A percentile compares a stretch with the other conserved stretches of the same genome.
These are phyloP conservation scores for Candida methanosorbosa DNA, from an alignment of 805 yeast species.

Conservation along the genomic window DNA sequence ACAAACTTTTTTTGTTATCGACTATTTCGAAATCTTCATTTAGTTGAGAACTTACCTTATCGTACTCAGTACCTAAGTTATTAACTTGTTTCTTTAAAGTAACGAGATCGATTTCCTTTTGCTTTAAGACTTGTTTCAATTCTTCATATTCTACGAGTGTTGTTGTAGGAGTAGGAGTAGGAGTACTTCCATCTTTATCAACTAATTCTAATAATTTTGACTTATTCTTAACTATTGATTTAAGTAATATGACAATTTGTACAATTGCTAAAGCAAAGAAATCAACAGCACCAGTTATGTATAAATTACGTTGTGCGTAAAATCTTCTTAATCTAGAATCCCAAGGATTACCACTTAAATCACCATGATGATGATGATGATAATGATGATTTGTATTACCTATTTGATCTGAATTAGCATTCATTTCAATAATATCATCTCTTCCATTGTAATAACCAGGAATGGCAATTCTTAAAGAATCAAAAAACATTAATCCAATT, in stretches of 20 bases:
- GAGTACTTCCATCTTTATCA: too few species aligned
- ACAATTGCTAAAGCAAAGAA: constrained; percentile 36
- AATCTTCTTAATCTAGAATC: constrained; percentile 37
- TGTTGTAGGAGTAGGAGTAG: background rate
- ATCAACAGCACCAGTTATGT: constrained; percentile 45
- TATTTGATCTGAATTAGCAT: background rate
- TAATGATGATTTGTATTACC: constrained; percentile 1
- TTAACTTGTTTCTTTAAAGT: constrained; percentile 34
- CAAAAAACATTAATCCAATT: constrained; percentile 37
- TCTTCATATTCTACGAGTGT: constrained; percentile 12
- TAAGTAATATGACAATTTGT: constrained; percentile 34
- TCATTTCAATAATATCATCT: constrained; percentile 1
- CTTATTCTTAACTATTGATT: constrained; percentile 33
- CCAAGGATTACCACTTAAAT: constrained; percentile 18
- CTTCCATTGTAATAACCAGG: too few species aligned
- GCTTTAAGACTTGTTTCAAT: constrained; percentile 9
- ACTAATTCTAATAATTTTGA: constrained; percentile 10
- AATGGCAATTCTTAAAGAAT: constrained; percentile 26
- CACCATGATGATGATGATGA: constrained; percentile 1
- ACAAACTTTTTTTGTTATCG: too few species aligned
- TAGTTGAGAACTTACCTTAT: too few species aligned
- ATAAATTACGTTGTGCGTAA: constrained; percentile 49
- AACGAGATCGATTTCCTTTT: constrained; percentile 14
- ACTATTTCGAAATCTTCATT: too few species aligned
- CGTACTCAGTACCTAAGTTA: too few species aligned